Evolutionary conservation across 2,329 filamentous ascomycete genomes (phyloP).

Genomic region (Penicillium sp.): DNA sequence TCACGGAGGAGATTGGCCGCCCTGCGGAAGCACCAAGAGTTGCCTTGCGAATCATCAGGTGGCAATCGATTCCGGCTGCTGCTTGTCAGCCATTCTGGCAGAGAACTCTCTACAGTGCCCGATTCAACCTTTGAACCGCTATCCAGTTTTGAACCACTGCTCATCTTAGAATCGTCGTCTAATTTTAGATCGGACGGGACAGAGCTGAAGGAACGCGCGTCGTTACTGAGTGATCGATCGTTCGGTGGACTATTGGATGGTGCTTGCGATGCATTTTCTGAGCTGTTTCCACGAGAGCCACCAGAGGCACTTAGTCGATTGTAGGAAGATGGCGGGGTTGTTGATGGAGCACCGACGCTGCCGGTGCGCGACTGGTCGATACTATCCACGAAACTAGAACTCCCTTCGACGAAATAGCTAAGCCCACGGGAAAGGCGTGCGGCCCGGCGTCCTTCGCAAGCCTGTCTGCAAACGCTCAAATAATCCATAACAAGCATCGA

Average conservation of each 20-base stretch:
- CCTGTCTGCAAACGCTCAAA: constrained; percentile 56
- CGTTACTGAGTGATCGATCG: constrained; percentile 31
- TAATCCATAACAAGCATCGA: constrained; percentile 60
- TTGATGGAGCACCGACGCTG: constrained; percentile 19
- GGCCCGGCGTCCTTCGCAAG: constrained; percentile 54
- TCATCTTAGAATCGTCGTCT: constrained; percentile 16
- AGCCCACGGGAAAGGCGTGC: constrained; percentile 56
- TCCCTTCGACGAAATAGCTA: constrained; percentile 56
- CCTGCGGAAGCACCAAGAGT: constrained; percentile 47
- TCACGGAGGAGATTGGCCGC: constrained; percentile 52
- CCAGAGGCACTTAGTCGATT: constrained; percentile 26
- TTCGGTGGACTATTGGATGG: constrained; percentile 19
- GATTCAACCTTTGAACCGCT: constrained; percentile 26
- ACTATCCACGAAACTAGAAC: constrained; percentile 42
- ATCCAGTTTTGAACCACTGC: constrained; percentile 12
- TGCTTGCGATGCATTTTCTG: constrained; percentile 20
- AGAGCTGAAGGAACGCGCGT: constrained; percentile 28
- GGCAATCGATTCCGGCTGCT: constrained; percentile 28
- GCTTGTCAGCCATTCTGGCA: constrained; percentile 36
- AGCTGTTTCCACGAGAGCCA: constrained; percentile 24
- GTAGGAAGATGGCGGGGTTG: constrained; percentile 25
- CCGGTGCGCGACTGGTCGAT: constrained; percentile 24
- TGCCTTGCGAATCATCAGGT: constrained; percentile 38
- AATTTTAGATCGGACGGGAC: constrained; percentile 27
- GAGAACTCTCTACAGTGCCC: constrained; percentile 28